Evolutionary conservation across 1,139 yeast species (phyloP), one percentile per base, ranked within the genome.

Genomic region (Protomyces inundatus): DNA sequence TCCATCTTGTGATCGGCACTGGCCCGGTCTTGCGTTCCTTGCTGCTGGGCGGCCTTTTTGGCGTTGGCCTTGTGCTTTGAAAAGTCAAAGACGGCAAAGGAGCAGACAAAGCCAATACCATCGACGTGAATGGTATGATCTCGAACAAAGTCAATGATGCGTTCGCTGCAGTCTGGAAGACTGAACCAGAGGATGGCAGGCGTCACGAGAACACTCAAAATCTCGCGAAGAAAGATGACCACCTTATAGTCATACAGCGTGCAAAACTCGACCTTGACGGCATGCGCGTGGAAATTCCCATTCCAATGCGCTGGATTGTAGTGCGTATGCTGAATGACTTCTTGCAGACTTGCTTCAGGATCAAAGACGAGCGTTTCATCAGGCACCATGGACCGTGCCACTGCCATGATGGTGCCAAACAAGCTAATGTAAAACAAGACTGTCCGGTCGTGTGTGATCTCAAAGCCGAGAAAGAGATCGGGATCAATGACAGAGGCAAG

Each of bases 51-150:
- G 3, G 55, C 10, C 14, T 54, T 32, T 4, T 46, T 35, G 12
- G 55, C 55, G 2, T 54, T 59, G 30, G 56, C 56, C 40, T 30
- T 51, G 30, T 61, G 46, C 30, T 37, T 82, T 69, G 86, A 87
- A 67, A 86, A 83, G 70, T 88, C 88, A 75, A 93, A 95, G 84
- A 89, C 88, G 2, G 98, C 98, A 79, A 86, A 90, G 53, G 89
- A 86, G 73, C 98, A 93, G 45, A 93, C 96, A 71, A 91, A 88
- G 0, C 98, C 99, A 54, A 93, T 77, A 0, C 97, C 98, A 76
- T 91, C 98, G 56, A 91, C 90, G 73, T 91, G 95, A 10, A 90
- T 85, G 9, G 96, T 85, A 69, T 84, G 87, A 67, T 93, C 97
- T 65, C 98, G 77, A 74, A 91, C 89, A 71, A 93, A 93, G 72